Evolutionary conservation across 345 rosid species (phyloP).

Genomic region (Corchorus capsularis): DNA sequence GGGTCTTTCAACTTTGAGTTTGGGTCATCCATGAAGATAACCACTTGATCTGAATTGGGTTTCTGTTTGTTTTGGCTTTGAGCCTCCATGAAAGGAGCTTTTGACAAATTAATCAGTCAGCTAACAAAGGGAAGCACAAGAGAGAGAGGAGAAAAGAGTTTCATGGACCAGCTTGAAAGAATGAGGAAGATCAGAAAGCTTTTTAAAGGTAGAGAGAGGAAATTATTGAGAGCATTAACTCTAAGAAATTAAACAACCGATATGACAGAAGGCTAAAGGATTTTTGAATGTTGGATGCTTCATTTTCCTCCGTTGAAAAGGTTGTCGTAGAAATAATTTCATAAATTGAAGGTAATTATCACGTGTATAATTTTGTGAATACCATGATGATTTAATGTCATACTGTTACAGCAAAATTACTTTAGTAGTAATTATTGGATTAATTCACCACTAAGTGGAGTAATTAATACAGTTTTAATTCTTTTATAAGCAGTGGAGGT

Average conservation of each 20-base stretch:
- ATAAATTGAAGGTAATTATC: neutral
- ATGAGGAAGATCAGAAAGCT: too few relatives aligned
- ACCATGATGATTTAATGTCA: neutral
- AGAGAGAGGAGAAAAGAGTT: neutral
- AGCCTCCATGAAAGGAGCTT: constrained; percentile 6
- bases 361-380: neutral
- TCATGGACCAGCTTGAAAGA: neutral
- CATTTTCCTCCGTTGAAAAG: neutral
- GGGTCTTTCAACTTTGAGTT: neutral
- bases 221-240: constrained; percentile 4
- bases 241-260: too few relatives aligned
- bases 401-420: neutral
- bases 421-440: neutral
- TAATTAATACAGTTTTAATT: neutral
- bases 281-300: constrained; percentile 1
- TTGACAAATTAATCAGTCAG: neutral
- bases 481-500: neutral
- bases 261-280: neutral
- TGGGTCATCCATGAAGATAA: constrained; percentile 12
- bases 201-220: neutral
- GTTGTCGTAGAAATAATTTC: neutral
- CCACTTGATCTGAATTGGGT: constrained; percentile 10
- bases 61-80: constrained; percentile 13
- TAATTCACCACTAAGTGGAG: constrained; percentile 5
- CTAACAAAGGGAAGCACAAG: neutral